Evolutionary conservation across 345 rosid species (phyloP).

Genomic region (Pistacia vera): DNA sequence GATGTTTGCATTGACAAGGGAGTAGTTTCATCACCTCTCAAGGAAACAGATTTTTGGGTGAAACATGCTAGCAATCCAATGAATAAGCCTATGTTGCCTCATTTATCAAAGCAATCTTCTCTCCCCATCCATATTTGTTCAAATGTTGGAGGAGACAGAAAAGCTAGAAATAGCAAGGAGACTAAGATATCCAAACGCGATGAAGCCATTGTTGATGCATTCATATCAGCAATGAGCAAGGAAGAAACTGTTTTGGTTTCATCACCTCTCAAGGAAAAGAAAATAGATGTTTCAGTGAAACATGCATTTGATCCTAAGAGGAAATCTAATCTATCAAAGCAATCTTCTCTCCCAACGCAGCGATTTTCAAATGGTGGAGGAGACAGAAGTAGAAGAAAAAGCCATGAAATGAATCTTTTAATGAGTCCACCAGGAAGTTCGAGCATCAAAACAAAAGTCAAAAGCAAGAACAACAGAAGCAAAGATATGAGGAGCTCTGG

Average conservation of each 20-base stretch:
- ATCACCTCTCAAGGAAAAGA: constrained; percentile 4
- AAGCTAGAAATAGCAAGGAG: constrained; percentile 14
- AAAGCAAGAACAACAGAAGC: constrained; percentile 20
- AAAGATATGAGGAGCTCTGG: constrained; percentile 22
- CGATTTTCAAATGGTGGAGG: constrained; percentile 24
- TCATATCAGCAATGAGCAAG: no score
- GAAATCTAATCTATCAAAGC: constrained; percentile 13
- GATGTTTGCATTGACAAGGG: constrained; percentile 12
- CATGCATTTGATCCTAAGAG: constrained; percentile 13
- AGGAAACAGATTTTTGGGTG: constrained; percentile 6
- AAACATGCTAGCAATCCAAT: constrained; percentile 15
- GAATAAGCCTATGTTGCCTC: constrained; percentile 5
- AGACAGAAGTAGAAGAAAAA: background rate
- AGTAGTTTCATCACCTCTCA: constrained; percentile 18
- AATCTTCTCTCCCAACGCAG: constrained; percentile 10
- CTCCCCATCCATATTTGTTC: constrained; percentile 15
- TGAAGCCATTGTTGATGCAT: no score
- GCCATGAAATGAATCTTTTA: constrained; percentile 12
- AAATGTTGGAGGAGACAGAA: constrained; percentile 15
- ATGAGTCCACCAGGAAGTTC: constrained; percentile 21
- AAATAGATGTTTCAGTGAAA: constrained; percentile 9
- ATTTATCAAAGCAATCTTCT: constrained; percentile 12
- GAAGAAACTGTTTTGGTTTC: background rate
- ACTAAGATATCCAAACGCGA: no score
- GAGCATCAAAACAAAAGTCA: constrained; percentile 17